Evolutionary conservation across 495 filamentous ascomycete genomes (phyloP), one percentile per base, ranked within the genome.

Genomic region (Trichocladium antarcticum): DNA sequence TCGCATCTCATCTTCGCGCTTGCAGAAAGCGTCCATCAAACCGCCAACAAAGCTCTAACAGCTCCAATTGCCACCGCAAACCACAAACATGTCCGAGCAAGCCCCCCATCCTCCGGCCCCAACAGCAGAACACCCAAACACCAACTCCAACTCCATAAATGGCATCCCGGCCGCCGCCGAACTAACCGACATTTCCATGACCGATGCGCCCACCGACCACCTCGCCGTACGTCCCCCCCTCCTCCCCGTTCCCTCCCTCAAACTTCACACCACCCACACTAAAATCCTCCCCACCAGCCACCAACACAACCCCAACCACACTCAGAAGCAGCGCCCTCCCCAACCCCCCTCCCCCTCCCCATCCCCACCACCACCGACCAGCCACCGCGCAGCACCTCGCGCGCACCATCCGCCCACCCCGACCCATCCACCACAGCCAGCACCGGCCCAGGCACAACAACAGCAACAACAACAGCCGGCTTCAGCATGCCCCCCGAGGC

Each of bases 341-440:
- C 39, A 46, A 42, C 32, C 19, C 29, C 31, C 44, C 47, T 52
- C 42, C 47, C 55, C n/a, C 55, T 49, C 40, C 48, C 57, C 28
- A 20, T 19, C 19, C 50, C 47, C 35, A 32, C 37, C 12, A 34
- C 38, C 47, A 34, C 15, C 41, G 39, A 27, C 16, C 20, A 39
- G 29, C 56, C 36, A 29, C 65, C 69, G 44, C 49, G 55, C 62
- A 9, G 57, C 60, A n/a, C 65, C 22, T 70, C 69, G 7, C 68
- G 71, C 47, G 73, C 74, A n/a, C 67, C 70, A n/a, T 76, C 75
- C 11, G 69, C 66, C 39, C 72, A 76, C 43, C 74, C 71, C 16
- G 74, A 73, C 45, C 58, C 68, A 6, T 38, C 45, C 38, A 7
- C 15, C 10, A 7, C 41, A 11, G 19, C n/a, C 39, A 24, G 12